Percentiles rank a stretch among this genome's conserved stretches.
Evolutionary conservation across 495 filamentous ascomycete species (phyloP).

Genomic region (Tuber indicum): DNA sequence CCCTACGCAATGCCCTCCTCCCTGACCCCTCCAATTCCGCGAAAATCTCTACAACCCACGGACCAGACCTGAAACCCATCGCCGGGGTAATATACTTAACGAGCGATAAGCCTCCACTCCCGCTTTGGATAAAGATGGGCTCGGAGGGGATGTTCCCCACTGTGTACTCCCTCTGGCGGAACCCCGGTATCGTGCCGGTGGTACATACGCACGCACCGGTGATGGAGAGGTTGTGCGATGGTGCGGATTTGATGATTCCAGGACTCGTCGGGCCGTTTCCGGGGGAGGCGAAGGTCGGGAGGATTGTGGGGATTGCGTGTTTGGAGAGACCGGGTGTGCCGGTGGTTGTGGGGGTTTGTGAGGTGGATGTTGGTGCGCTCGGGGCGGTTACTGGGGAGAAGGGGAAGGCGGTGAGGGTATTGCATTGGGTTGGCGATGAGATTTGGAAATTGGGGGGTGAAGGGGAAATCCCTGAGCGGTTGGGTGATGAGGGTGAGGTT

Average conservation of each 20-base stretch:
- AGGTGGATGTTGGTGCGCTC: slow-evolving; percentile 58
- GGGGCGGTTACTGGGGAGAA: slow-evolving; percentile 57
- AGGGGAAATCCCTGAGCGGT: slow-evolving; percentile 48
- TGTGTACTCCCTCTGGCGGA: slow-evolving; percentile 64
- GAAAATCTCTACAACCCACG: slow-evolving; percentile 63
- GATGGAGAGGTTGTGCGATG: slow-evolving; percentile 57
- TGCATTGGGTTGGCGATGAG: slow-evolving; percentile 72
- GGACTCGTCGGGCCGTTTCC: slow-evolving; percentile 67
- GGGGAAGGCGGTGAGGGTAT: slow-evolving; percentile 59
- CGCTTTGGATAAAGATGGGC: slow-evolving; percentile 64
- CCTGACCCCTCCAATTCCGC: slow-evolving; percentile 60
- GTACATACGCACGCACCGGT: slow-evolving; percentile 59
- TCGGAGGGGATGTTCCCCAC: slow-evolving; percentile 59
- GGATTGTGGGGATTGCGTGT: slow-evolving; percentile 62
- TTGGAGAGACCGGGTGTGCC: slow-evolving; percentile 57
- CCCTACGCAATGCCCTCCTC: slow-evolving; percentile 57
- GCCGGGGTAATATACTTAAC: slow-evolving; percentile 59
- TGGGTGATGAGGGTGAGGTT: slow-evolving; percentile 42
- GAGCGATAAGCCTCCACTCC: slow-evolving; percentile 52
- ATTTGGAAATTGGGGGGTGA: slow-evolving; percentile 60
- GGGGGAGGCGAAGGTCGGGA: slow-evolving; percentile 53
- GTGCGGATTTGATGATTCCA: slow-evolving; percentile 70
- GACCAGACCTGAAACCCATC: slow-evolving; percentile 58
- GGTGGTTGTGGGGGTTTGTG: slow-evolving; percentile 59
- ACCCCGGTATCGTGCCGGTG: slow-evolving; percentile 56